Conservation (phyloP, 2,329 filamentous ascomycete genomes). For the Fusarium hainanense region DNA sequence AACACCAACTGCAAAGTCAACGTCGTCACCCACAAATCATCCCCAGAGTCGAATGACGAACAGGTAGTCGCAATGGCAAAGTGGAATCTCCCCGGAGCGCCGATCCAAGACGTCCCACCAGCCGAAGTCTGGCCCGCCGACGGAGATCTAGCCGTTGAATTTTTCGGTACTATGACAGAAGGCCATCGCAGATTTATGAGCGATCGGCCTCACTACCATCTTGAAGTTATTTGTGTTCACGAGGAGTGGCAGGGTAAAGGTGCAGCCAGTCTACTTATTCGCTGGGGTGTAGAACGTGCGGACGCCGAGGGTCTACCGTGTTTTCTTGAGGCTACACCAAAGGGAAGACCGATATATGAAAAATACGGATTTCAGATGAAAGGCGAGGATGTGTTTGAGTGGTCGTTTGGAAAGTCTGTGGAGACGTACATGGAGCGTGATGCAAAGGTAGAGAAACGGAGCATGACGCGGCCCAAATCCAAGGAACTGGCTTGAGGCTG, state of each 20-base stretch:
- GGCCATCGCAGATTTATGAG: constrained; percentile 54
- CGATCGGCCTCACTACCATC: constrained; percentile 58
- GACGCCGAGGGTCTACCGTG: constrained; percentile 56
- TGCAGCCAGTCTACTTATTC: constrained; percentile 56
- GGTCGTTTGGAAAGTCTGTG: constrained; percentile 48
- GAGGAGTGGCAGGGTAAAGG: constrained; percentile 59
- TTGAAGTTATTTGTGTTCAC: constrained; percentile 60
- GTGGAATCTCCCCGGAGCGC: constrained; percentile 54
- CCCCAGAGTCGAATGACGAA: constrained; percentile 29
- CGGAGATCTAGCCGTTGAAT: constrained; percentile 53
- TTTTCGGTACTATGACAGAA: constrained; percentile 54
- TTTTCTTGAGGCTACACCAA: constrained; percentile 63
- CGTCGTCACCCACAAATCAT: constrained; percentile 51
- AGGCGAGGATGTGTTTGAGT: constrained; percentile 50
- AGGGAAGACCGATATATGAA: constrained; percentile 60
- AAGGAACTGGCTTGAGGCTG: constrained; percentile 8
- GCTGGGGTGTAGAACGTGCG: constrained; percentile 60
- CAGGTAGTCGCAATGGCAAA: constrained; percentile 59
- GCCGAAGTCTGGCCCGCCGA: constrained; percentile 54
- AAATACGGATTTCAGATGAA: constrained; percentile 59
- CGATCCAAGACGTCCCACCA: constrained; percentile 40
- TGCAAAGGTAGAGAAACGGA: constrained; percentile 20
- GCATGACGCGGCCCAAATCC: constrained; percentile 20
- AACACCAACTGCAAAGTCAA: constrained; percentile 54
- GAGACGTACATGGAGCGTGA: constrained; percentile 53